phyloP scores from a whole-genome alignment of 257 asterid species.

The Agastache rugosa region DNA sequence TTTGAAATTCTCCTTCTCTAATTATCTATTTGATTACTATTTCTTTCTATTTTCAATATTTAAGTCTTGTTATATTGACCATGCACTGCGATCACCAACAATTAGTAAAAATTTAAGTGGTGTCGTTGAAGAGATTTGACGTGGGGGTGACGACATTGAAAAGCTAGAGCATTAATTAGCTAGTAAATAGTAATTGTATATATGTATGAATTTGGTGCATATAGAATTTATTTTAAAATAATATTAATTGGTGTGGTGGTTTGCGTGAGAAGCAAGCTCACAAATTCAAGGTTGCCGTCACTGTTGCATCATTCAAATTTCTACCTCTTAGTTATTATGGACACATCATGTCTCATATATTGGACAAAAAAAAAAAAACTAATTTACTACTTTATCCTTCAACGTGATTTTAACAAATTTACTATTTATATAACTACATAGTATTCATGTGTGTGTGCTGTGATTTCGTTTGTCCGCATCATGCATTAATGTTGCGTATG shows the following conservation, averaged over 20 bases:
- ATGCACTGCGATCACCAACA: background rate
- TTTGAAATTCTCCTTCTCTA: background rate
- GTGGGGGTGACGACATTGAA: conserved; percentile 30
- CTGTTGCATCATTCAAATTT: conserved; percentile 41
- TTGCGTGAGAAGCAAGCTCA: conserved; percentile 46
- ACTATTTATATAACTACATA: background rate
- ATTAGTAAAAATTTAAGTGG: background rate
- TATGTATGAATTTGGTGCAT: conserved; percentile 25
- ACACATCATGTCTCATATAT: conserved; percentile 32
- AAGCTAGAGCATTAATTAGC: background rate
- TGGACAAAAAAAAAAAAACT: conserved; percentile 2
- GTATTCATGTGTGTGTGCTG: background rate
- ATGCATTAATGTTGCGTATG: background rate
- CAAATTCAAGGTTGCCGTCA: conserved; percentile 26
- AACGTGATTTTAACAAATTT: background rate
- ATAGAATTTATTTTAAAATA: background rate
- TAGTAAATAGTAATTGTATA: background rate
- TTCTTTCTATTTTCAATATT: background rate
- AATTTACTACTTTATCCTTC: conserved; percentile 20
- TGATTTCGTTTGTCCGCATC: background rate
- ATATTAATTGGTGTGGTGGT: conserved; percentile 8
- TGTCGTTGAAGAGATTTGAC: conserved; percentile 22
- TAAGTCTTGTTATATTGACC: background rate
- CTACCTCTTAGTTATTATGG: conserved; percentile 38
- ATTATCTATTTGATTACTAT: background rate